phyloP scores from a whole-genome alignment of 768 basidiomycete species.

The Lactarius evosmus region DNA sequence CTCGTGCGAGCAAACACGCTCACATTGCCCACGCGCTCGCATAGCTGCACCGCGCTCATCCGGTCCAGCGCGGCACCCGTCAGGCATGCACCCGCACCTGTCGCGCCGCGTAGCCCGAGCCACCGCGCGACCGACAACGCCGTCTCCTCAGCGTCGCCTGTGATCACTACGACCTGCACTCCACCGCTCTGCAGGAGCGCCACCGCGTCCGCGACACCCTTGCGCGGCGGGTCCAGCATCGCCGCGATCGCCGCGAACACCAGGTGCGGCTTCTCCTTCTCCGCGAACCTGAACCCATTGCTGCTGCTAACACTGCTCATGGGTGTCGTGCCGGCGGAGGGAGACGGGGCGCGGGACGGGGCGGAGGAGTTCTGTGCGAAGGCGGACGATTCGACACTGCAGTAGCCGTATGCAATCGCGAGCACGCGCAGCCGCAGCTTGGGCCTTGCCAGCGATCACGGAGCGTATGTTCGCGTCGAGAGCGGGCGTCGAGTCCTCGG shows the following conservation, averaged over 20 bases:
- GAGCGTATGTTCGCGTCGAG: constrained; percentile 67
- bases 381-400: constrained; percentile 44
- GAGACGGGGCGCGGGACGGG: constrained; percentile 29
- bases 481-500: constrained; percentile 80
- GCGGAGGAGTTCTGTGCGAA: constrained; percentile 26
- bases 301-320: constrained; percentile 27
- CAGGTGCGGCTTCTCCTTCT: constrained; percentile 47
- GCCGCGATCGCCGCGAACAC: constrained; percentile 92
- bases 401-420: constrained; percentile 88
- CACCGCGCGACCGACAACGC: constrained; percentile 85
- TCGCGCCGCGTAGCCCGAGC: constrained; percentile 73
- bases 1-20: constrained; percentile 95
- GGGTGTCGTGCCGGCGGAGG: constrained; percentile 29
- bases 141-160: constrained; percentile 90
- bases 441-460: constrained; percentile 69
- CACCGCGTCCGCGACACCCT: constrained; percentile 91
- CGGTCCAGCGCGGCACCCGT: constrained; percentile 68
- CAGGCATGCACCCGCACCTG: constrained; percentile 36
- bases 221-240: constrained; percentile 93
- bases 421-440: constrained; percentile 77
- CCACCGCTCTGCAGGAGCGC: constrained; percentile 76
- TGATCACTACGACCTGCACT: constrained; percentile 98
- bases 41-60: constrained; percentile 75
- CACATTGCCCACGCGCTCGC: constrained; percentile 75
- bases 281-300: constrained; percentile 27